Evolutionary conservation across 2,329 filamentous ascomycete species (phyloP).

Genomic region (Phyllosticta paracitricarpa): DNA sequence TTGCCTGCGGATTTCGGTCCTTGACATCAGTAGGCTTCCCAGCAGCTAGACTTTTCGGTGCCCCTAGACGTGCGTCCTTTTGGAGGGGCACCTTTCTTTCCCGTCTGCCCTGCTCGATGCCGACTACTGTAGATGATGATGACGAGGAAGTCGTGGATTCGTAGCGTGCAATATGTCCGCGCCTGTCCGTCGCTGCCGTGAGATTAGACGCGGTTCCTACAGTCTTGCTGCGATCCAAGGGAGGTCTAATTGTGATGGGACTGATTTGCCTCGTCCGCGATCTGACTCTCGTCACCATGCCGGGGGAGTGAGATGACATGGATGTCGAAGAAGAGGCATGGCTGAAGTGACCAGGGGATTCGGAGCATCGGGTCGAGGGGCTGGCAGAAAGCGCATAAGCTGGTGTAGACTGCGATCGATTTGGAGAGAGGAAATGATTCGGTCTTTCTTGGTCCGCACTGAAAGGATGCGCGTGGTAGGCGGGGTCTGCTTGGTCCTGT

Average conservation of each 20-base stretch:
- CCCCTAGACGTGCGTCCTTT: not conserved
- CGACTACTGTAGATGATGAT: constrained; percentile 56
- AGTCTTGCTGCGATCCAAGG: constrained; percentile 48
- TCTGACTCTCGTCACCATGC: constrained; percentile 36
- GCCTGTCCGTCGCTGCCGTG: constrained; percentile 34
- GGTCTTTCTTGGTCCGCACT: constrained; percentile 19
- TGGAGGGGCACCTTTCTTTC: constrained; percentile 16
- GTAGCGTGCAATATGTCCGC: constrained; percentile 54
- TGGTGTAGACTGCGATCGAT: constrained; percentile 59
- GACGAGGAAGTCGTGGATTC: constrained; percentile 66
- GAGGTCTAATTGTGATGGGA: constrained; percentile 47
- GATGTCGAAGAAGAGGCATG: constrained; percentile 71
- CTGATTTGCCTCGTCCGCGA: constrained; percentile 46
- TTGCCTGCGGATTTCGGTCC: constrained; percentile 18
- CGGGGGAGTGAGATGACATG: constrained; percentile 64
- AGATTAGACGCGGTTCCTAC: constrained; percentile 38
- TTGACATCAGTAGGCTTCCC: constrained; percentile 10
- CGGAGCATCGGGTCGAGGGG: constrained; percentile 66
- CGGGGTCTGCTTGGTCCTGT: not conserved
- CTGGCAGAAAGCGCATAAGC: constrained; percentile 57
- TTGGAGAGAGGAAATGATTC: constrained; percentile 51
- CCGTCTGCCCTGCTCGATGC: constrained; percentile 31
- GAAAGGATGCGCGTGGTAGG: not conserved
- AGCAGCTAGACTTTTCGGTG: not conserved
- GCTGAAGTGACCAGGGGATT: constrained; percentile 63